Conservation (phyloP, 176 grass and related monocot genomes). For the Aegilops speltoides region DNA sequence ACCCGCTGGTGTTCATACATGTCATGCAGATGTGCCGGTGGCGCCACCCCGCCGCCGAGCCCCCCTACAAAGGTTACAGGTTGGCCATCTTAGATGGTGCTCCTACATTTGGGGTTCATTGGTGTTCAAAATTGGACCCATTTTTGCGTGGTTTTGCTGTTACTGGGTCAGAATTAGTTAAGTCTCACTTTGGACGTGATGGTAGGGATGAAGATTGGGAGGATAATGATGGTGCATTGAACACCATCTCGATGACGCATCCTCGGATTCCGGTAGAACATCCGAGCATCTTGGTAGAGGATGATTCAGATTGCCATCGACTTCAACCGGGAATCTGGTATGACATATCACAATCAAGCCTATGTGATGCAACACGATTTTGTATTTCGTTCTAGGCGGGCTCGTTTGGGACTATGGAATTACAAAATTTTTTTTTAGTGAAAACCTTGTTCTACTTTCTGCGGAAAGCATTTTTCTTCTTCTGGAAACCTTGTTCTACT, state of each 20-base stretch:
- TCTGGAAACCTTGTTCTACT: no score
- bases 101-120: no score
- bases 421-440: background rate
- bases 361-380: background rate
- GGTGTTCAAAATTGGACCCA: background rate
- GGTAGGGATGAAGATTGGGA: constrained; percentile 81
- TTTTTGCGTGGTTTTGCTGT: background rate
- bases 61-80: constrained; percentile 68
- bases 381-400: background rate
- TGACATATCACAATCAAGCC: background rate
- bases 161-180: background rate
- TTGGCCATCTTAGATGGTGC: background rate
- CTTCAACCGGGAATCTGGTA: constrained; percentile 69
- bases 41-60: constrained; percentile 35
- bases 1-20: constrained; percentile 61
- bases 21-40: constrained; percentile 68
- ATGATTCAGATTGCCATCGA: constrained; percentile 41
- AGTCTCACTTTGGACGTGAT: background rate
- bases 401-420: no score
- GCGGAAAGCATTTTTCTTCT: no score
- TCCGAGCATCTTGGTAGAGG: constrained; percentile 40
- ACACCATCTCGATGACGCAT: constrained; percentile 85
- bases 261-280: constrained; percentile 70
- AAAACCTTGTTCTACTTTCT: background rate
- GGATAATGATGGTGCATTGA: constrained; percentile 84